Percentiles rank a stretch among this genome's conserved stretches.
Conservation (phyloP, 1,284 basidiomycete species). For the Bjerkandera adusta region DNA sequence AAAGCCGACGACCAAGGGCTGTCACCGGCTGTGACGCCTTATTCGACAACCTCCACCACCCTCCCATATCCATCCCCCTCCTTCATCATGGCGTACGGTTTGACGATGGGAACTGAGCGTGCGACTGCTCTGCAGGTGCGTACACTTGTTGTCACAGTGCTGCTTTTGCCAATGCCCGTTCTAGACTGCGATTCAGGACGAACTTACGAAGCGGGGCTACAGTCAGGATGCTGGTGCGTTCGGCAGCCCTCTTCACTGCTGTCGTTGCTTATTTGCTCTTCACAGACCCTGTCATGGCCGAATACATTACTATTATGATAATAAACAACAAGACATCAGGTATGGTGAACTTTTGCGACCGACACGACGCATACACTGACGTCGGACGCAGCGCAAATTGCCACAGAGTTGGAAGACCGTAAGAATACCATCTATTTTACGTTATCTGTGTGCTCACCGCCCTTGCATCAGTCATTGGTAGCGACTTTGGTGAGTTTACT, state of each 20-base stretch:
- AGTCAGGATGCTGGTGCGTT: slow-evolving; percentile 72
- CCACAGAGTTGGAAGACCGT: slow-evolving; percentile 79
- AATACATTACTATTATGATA: slow-evolving; percentile 90
- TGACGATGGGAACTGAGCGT: slow-evolving; percentile 77
- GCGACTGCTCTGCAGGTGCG: slow-evolving; percentile 69
- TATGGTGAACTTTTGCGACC: slow-evolving; percentile 33
- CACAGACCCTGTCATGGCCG: slow-evolving; percentile 84
- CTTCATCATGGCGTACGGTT: slow-evolving; percentile 62
- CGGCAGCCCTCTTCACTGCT: slow-evolving; percentile 8
- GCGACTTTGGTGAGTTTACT: not conserved
- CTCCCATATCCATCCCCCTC: slow-evolving; percentile 8
- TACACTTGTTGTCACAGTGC: slow-evolving; percentile 8
- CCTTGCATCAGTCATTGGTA: slow-evolving; percentile 78
- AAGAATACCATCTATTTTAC: too few relatives aligned
- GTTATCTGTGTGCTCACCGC: slow-evolving; percentile 47
- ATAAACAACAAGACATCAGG: slow-evolving; percentile 86
- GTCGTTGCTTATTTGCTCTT: not conserved
- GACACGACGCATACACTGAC: slow-evolving; percentile 1
- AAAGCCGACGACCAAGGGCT: too few relatives aligned
- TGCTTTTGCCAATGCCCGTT: slow-evolving; percentile 18
- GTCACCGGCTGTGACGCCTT: too few relatives aligned
- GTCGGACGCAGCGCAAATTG: slow-evolving; percentile 67
- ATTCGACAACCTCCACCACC: slow-evolving; percentile 13
- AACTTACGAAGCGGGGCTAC: slow-evolving; percentile 74
- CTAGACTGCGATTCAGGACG: slow-evolving; percentile 79